Evolutionary conservation across 2,329 filamentous ascomycete genomes (phyloP).

Genomic region (Drechslerella coelobrocha): DNA sequence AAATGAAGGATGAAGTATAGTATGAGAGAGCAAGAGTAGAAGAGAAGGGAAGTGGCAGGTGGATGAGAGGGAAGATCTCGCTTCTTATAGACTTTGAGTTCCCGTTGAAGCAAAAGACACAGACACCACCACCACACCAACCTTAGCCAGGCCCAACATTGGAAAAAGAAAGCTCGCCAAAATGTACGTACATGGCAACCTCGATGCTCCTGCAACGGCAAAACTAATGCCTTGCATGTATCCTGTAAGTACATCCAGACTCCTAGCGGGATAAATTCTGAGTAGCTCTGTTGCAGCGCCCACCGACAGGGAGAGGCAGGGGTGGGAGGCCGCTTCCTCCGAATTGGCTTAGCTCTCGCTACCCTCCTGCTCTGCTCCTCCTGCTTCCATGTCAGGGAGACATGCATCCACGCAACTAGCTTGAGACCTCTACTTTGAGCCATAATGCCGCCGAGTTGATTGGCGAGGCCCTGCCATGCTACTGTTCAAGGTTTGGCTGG

Average conservation of each 20-base stretch:
- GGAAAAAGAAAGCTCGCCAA: slow-evolving; percentile 10
- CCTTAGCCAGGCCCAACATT: not conserved
- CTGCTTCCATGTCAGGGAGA: slow-evolving; percentile 3
- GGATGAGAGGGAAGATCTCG: slow-evolving; percentile 40
- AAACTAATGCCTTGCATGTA: slow-evolving; percentile 2
- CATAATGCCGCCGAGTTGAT: too few species aligned
- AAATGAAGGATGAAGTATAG: slow-evolving; percentile 15
- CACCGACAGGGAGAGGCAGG: not conserved
- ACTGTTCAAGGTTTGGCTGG: too few species aligned
- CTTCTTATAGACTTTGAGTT: slow-evolving; percentile 49
- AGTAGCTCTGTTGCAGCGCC: not conserved
- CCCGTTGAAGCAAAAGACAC: not conserved
- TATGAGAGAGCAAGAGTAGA: slow-evolving; percentile 12
- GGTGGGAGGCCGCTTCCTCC: slow-evolving; percentile 4
- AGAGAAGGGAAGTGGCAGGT: slow-evolving; percentile 17
- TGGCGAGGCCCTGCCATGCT: too few species aligned
- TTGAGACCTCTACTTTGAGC: not conserved
- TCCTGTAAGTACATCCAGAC: too few species aligned
- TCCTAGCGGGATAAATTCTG: slow-evolving; percentile 4
- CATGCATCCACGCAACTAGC: not conserved
- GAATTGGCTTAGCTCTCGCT: not conserved
- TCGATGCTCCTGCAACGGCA: slow-evolving; percentile 9
- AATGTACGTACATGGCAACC: not conserved
- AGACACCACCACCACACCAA: slow-evolving; percentile 2
- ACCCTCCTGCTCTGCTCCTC: not conserved